phyloP scores from a whole-genome alignment of 805 yeast species.

The Candida taoyuanica region DNA sequence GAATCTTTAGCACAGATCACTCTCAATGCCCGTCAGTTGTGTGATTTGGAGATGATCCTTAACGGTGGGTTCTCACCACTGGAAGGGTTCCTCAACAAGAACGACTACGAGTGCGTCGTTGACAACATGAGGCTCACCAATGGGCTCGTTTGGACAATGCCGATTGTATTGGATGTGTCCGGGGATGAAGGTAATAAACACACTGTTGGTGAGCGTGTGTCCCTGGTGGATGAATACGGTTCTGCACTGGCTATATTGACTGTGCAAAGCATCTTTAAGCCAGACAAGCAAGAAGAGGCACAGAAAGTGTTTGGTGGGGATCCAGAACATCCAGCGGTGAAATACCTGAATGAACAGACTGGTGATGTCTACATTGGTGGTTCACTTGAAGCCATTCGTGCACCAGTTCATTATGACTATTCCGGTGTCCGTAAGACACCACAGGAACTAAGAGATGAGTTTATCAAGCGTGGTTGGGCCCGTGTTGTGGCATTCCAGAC shows the following conservation, averaged over 20 bases:
- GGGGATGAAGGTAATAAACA: slow-evolving; percentile 40
- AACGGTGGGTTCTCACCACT: slow-evolving; percentile 93
- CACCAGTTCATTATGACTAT: slow-evolving; percentile 89
- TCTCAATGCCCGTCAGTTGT: slow-evolving; percentile 82
- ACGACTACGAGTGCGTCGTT: slow-evolving; percentile 63
- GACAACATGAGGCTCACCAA: slow-evolving; percentile 62
- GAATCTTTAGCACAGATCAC: slow-evolving; percentile 39
- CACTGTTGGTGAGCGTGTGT: slow-evolving; percentile 56
- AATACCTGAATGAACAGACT: slow-evolving; percentile 64
- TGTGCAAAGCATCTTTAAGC: slow-evolving; percentile 71
- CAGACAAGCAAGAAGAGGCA: slow-evolving; percentile 79
- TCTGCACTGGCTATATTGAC: slow-evolving; percentile 77
- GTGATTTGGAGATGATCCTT: slow-evolving; percentile 87
- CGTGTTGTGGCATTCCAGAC: slow-evolving; percentile 96
- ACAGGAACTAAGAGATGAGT: slow-evolving; percentile 82
- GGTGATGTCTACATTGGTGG: slow-evolving; percentile 91
- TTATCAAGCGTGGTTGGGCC: slow-evolving; percentile 76
- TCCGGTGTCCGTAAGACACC: slow-evolving; percentile 86
- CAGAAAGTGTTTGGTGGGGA: slow-evolving; percentile 89
- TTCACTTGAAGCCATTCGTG: slow-evolving; percentile 70
- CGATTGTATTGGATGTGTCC: slow-evolving; percentile 81
- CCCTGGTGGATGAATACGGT: slow-evolving; percentile 77
- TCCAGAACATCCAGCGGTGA: slow-evolving; percentile 92
- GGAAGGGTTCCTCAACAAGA: slow-evolving; percentile 57
- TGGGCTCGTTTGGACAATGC: slow-evolving; percentile 87